Conservation (phyloP, 176 grass and related monocot genomes). For the Juncus effusus region DNA sequence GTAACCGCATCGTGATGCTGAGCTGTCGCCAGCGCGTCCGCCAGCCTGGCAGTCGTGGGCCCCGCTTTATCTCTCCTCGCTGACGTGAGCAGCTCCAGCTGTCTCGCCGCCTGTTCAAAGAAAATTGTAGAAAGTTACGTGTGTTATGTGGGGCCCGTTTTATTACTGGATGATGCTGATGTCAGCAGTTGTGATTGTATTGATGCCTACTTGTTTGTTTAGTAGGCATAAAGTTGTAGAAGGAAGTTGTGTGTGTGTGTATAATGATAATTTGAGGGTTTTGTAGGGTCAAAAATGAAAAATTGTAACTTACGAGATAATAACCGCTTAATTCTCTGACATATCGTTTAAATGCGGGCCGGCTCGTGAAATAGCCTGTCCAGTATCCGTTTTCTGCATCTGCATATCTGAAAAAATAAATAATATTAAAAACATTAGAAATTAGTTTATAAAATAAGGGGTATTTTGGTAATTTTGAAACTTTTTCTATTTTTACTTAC, state of each 20-base stretch:
- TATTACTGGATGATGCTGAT: conserved; percentile 38
- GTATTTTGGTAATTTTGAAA: no score
- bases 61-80: conserved; percentile 42
- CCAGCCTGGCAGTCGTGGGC: conserved; percentile 56
- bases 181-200: conserved; percentile 74
- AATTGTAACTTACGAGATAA: conserved; percentile 52
- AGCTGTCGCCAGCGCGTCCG: conserved; percentile 74
- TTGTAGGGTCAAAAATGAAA: neutral
- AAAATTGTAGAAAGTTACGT: neutral
- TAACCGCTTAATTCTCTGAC: conserved; percentile 76
- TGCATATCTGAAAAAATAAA: conserved; percentile 74
- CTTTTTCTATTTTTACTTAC: conserved; percentile 34
- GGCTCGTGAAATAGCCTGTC: conserved; percentile 96
- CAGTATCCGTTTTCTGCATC: conserved; percentile 78
- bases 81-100: conserved; percentile 65
- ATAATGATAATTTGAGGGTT: no score
- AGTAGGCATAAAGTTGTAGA: no score
- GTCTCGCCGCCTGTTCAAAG: conserved; percentile 60
- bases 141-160: conserved; percentile 26
- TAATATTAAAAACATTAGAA: conserved; percentile 9
- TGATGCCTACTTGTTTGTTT: conserved; percentile 67
- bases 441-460: conserved; percentile 9
- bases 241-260: no score
- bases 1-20: conserved; percentile 93
- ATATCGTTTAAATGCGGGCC: conserved; percentile 86